phyloP scores from a whole-genome alignment of 345 rosid genomes.

The Boechera divaricarpa region DNA sequence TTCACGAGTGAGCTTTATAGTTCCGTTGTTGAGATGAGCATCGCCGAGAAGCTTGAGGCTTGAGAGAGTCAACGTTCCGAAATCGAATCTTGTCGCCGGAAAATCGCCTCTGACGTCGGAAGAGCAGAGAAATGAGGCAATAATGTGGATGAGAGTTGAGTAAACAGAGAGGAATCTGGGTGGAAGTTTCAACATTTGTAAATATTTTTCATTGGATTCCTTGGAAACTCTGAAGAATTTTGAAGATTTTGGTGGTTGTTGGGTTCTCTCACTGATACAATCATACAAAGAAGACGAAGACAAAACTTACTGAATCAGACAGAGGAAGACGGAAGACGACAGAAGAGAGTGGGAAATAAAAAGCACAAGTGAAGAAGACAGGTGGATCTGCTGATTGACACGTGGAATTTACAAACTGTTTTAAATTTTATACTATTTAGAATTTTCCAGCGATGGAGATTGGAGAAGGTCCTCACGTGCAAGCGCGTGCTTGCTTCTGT shows the following conservation, averaged over 20 bases:
- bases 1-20: constrained; percentile 84
- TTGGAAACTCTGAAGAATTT: constrained; percentile 40
- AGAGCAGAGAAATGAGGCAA: constrained; percentile 49
- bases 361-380: constrained; percentile 59
- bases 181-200: constrained; percentile 52
- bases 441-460: constrained; percentile 27
- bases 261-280: constrained; percentile 41
- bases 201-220: constrained; percentile 40
- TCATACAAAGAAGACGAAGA: constrained; percentile 38
- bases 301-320: constrained; percentile 39
- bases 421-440: too few species aligned
- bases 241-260: constrained; percentile 10
- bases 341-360: constrained; percentile 44
- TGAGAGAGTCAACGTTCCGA: constrained; percentile 74
- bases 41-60: constrained; percentile 85
- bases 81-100: constrained; percentile 67
- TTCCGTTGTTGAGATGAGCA: constrained; percentile 84
- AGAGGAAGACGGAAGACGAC: constrained; percentile 36
- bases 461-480: constrained; percentile 44
- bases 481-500: constrained; percentile 36
- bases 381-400: constrained; percentile 58
- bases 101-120: constrained; percentile 36
- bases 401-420: constrained; percentile 52
- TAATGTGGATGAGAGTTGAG: constrained; percentile 35
- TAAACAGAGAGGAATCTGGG: constrained; percentile 36